Evolutionary conservation across 345 rosid species (phyloP).

Genomic region (Salix arbutifolia): DNA sequence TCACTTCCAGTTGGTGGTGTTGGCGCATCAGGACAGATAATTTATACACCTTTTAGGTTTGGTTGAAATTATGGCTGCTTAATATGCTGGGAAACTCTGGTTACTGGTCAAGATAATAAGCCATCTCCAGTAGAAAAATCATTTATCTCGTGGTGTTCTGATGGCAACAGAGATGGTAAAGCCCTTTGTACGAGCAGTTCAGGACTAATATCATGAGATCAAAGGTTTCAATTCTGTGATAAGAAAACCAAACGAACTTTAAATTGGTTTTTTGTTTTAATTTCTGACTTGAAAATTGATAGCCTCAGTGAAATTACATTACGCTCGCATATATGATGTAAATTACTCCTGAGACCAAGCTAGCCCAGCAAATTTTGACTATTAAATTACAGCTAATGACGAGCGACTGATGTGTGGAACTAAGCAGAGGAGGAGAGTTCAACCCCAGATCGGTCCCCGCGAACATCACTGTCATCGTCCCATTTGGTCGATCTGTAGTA

Average conservation of each 20-base stretch:
- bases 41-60: not conserved
- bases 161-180: not conserved
- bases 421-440: not conserved
- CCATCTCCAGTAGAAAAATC: not conserved
- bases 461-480: constrained; percentile 17
- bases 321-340: not conserved
- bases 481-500: constrained; percentile 46
- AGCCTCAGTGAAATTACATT: not conserved
- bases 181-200: not conserved
- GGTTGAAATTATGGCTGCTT: not conserved
- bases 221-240: not conserved
- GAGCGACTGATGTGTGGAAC: not conserved
- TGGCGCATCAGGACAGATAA: not conserved
- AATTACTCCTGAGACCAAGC: too few relatives aligned
- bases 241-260: not conserved
- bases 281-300: too few relatives aligned
- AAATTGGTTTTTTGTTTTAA: not conserved
- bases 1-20: not conserved
- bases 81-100: not conserved
- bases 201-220: not conserved
- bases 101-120: not conserved
- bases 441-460: not conserved
- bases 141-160: not conserved
- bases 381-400: not conserved
- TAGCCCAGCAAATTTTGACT: too few relatives aligned